Evolutionary conservation across 495 filamentous ascomycete genomes (phyloP).

Genomic region (Cercophora newfieldiana): DNA sequence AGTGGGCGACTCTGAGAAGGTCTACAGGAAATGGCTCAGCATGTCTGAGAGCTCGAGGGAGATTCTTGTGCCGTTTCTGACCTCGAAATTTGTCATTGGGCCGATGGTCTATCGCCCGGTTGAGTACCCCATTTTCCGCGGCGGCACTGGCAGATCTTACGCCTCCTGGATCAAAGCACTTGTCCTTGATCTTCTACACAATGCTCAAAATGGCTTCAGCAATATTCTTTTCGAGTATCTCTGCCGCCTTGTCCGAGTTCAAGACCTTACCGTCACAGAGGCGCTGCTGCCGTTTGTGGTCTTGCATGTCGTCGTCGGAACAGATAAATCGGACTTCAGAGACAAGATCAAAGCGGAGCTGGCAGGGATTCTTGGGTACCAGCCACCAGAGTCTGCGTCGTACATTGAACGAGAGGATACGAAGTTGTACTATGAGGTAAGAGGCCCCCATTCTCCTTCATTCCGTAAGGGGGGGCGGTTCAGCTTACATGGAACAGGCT

Average conservation of each 20-base stretch:
- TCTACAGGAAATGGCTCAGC: constrained; percentile 70
- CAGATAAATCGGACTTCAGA: constrained; percentile 63
- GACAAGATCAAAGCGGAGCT: constrained; percentile 71
- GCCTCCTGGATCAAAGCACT: constrained; percentile 76
- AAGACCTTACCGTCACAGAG: constrained; percentile 78
- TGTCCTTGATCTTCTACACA: constrained; percentile 78
- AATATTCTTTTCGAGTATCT: constrained; percentile 75
- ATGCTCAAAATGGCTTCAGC: constrained; percentile 66
- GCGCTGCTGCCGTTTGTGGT: constrained; percentile 85
- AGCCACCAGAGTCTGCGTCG: constrained; percentile 54
- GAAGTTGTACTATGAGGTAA: constrained; percentile 80
- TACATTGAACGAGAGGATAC: constrained; percentile 63
- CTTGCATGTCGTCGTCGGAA: constrained; percentile 69
- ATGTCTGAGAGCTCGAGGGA: constrained; percentile 74
- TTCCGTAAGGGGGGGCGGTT: not conserved
- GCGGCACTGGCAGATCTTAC: constrained; percentile 57
- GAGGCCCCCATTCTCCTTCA: constrained; percentile 16
- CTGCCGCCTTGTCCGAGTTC: constrained; percentile 73
- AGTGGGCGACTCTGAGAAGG: constrained; percentile 7
- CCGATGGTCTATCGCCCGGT: constrained; percentile 54
- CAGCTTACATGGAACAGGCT: constrained; percentile 53
- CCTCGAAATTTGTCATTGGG: constrained; percentile 74
- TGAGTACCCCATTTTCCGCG: constrained; percentile 75
- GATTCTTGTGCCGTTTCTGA: constrained; percentile 80
- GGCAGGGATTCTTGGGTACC: constrained; percentile 63